These are phyloP conservation scores for Scheffersomyces stipitis DNA, from an alignment of 805 yeast genomes.

Conservation along the genomic window DNA sequence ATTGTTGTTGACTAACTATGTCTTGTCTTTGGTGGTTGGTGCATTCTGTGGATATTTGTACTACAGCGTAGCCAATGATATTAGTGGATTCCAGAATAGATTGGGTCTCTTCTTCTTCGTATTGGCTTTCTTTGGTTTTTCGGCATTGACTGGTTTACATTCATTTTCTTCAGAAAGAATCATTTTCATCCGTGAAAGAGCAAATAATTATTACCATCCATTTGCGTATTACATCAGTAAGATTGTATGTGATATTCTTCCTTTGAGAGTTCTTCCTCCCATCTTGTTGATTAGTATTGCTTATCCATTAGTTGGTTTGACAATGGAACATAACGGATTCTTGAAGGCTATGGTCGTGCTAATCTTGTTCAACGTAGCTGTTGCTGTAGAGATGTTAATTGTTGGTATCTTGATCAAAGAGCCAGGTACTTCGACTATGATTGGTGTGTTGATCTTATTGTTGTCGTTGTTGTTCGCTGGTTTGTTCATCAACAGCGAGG, in stretches of 20 bases:
- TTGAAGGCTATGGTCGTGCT: conserved; percentile 66
- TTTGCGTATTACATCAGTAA: conserved; percentile 82
- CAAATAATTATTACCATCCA: conserved; percentile 92
- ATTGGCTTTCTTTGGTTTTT: conserved; percentile 89
- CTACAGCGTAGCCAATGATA: conserved; percentile 80
- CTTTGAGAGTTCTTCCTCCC: conserved; percentile 92
- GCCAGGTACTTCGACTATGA: conserved; percentile 87
- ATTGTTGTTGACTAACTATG: conserved; percentile 80
- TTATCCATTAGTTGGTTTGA: conserved; percentile 88
- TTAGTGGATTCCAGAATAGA: conserved; percentile 95
- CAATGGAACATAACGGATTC: conserved; percentile 73
- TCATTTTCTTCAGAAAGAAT: conserved; percentile 86
- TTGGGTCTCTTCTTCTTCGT: conserved; percentile 90
- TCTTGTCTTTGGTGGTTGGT: conserved; percentile 74
- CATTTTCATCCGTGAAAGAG: conserved; percentile 87
- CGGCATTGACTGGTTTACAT: conserved; percentile 87
- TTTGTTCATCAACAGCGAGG: conserved; percentile 81
- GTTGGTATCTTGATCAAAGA: conserved; percentile 87
- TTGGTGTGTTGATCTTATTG: conserved; percentile 79
- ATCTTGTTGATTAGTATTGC: conserved; percentile 72
- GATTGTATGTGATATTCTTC: conserved; percentile 87
- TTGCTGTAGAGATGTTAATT: conserved; percentile 79
- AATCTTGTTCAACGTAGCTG: conserved; percentile 81
- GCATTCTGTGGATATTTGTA: conserved; percentile 83
- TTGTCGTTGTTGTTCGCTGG: conserved; percentile 93